Conservation (phyloP, 108 stramenopile genomes). For the Cyclotella atomus region DNA sequence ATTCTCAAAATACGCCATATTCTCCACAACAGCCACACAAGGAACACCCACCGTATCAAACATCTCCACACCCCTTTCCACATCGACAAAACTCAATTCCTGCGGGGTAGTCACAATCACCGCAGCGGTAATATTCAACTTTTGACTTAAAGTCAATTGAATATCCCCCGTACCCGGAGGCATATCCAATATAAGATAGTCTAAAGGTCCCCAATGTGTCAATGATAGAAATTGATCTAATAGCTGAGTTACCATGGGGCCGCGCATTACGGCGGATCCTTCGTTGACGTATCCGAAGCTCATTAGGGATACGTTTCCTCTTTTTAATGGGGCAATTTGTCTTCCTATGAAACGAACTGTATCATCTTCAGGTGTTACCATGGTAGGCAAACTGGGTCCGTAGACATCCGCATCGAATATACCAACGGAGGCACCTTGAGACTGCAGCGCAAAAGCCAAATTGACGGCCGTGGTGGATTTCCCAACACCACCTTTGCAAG, state of each 20-base stretch:
- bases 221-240: conserved; percentile 92
- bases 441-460: conserved; percentile 90
- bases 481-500: conserved; percentile 97
- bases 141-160: conserved; percentile 93
- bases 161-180: conserved; percentile 99
- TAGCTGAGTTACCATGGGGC: conserved; percentile 90
- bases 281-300: conserved; percentile 91
- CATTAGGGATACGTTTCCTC: conserved; percentile 87
- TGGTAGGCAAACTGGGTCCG: conserved; percentile 91
- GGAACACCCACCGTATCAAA: conserved; percentile 95
- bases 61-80: conserved; percentile 96
- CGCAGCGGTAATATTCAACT: conserved; percentile 90
- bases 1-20: conserved; percentile 92
- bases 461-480: conserved; percentile 97
- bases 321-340: conserved; percentile 79
- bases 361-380: conserved; percentile 83
- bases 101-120: conserved; percentile 99
- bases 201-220: conserved; percentile 96
- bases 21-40: conserved; percentile 96
- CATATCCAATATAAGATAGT: conserved; percentile 98
- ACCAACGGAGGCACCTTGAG: conserved; percentile 83
- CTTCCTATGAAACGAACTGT: conserved; percentile 77
- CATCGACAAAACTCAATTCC: conserved; percentile 95
- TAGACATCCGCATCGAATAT: conserved; percentile 98
- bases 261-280: conserved; percentile 87